Evolutionary conservation across 1,139 yeast species (phyloP), one percentile per base, ranked within the genome.

Genomic region (Kodamaea suecica): DNA sequence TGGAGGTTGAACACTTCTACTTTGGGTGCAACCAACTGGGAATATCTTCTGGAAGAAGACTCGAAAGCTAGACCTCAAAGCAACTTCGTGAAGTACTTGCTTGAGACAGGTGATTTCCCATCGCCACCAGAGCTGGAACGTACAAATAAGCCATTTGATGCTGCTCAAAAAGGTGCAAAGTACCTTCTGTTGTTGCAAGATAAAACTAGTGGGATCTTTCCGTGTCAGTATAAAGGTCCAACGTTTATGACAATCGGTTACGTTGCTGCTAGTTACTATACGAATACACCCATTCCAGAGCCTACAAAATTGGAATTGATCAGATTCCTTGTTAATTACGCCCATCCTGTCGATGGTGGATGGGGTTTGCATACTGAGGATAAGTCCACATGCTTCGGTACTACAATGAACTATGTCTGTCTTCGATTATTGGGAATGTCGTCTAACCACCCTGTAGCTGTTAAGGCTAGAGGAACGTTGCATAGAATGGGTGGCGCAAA

Each of bases 341-440:
- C 97, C 0, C 96, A 92, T 55, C 97, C 97, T 0, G 95, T 88
- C 0, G 99, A 94, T 59, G 99, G 99, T n/a, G 99, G 98, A 1
- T 94, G 99, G 98, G 98, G 97, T 0, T 70, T 94, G 34, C 97
- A 92, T 54, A 77, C 88, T 3, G 80, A 78, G 32, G 98, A 92
- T 53, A 92, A 90, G 55, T 82, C 95, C 5, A 94, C 98, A 0
- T 94, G 94, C 47, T 90, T 88, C 57, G 98, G 99, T 4, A 94
- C 99, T 2, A 71, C 88, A 1, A 76, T 92, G 52, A 88, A 88
- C 59, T 94, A 94, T 57, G 82, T 92, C 5, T 65, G 70, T 20
- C 67, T 92, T 39, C 70, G 99, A 41, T 60, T 94, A 7, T 57
- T 92, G 38, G 98, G 98, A 0, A 53, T 94, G 50, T 61, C 75